Evolutionary conservation across 345 rosid species (phyloP), one percentile per base, ranked within the genome.

Genomic region (Barbarea vulgaris): DNA sequence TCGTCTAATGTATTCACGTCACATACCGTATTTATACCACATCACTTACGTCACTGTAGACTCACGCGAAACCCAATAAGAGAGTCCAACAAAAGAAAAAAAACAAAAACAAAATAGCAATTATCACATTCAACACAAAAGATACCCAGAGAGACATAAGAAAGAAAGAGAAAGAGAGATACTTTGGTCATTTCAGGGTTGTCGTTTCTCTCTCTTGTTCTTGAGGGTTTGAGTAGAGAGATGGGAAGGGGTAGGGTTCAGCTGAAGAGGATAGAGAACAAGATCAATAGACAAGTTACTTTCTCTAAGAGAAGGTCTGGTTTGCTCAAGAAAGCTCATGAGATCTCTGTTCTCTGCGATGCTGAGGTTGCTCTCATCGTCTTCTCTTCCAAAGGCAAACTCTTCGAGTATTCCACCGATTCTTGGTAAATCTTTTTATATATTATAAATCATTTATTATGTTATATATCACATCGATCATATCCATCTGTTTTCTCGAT

Each of bases 241-340:
- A 91, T 91, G 97, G 97, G 97, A 44, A 84, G 97, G 60, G 97
- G 96, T 69, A 91, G 96, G 89, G 93, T 91, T 84, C 84, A 89
- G 82, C 58, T 91, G 75, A 89, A 78, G 89, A 85, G 90, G 92
- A 89, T 91, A 81, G 97, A 91, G 85, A 91, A 91, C 93, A 91
- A 89, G 85, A 88, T 88, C 33, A 91, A 88, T 69, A 84, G 97
- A 67, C 97, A 91, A 79, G 97, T 91, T 60, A 91, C 96, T 7
- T 91, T 91, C 79, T 91, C 97, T 3, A 91, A 91, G 87, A 80
- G 97, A 57, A 82, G 97, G 74, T 76, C 83, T 52, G 94, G 97
- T 25, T 71, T 91, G 72, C 80, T 89, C 11, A 91, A 91, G 90
- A 91, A 91, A 79, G 93, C 96, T 73, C 86, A 85, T 54, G 97